phyloP scores from a whole-genome alignment of 1,139 yeast species.

The Meyerozyma athensensis region DNA sequence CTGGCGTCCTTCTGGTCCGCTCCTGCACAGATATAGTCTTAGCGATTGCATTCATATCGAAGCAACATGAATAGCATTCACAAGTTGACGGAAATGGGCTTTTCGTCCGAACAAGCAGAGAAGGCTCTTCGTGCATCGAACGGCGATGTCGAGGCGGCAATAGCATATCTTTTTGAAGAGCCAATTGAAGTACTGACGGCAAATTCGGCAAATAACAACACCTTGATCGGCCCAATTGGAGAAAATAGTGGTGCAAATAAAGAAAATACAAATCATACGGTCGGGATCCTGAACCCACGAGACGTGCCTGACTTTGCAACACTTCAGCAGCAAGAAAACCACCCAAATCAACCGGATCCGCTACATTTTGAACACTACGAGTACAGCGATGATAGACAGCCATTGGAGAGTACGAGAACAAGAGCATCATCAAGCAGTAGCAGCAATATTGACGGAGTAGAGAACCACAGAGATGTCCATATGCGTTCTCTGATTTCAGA shows the following conservation, averaged over 20 bases:
- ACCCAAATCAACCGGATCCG: slow-evolving; percentile 15
- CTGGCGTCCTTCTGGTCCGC: not conserved
- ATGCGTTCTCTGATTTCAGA: not conserved
- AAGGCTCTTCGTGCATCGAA: slow-evolving; percentile 12
- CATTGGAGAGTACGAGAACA: too few species aligned
- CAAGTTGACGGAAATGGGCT: slow-evolving; percentile 11
- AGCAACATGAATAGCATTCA: not conserved
- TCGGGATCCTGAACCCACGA: slow-evolving; percentile 6
- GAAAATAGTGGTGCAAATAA: not conserved
- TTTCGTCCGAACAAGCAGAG: slow-evolving; percentile 11
- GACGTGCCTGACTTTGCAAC: slow-evolving; percentile 7
- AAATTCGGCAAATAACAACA: not conserved
- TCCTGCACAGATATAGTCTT: not conserved
- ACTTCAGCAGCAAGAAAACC: slow-evolving; percentile 1
- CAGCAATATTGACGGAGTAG: not conserved
- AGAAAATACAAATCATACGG: slow-evolving; percentile 2
- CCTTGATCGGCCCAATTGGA: not conserved
- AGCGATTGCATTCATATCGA: not conserved
- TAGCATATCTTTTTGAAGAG: slow-evolving; percentile 15
- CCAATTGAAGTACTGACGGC: not conserved
- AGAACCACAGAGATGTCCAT: not conserved
- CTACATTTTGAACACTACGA: slow-evolving; percentile 14
- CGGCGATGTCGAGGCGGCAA: slow-evolving; percentile 13
- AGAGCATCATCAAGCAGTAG: not conserved
- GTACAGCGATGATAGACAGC: not conserved